Base-by-base conservation (phyloP, 2,329 filamentous ascomycete genomes). In the Ophiostoma piceae region DNA sequence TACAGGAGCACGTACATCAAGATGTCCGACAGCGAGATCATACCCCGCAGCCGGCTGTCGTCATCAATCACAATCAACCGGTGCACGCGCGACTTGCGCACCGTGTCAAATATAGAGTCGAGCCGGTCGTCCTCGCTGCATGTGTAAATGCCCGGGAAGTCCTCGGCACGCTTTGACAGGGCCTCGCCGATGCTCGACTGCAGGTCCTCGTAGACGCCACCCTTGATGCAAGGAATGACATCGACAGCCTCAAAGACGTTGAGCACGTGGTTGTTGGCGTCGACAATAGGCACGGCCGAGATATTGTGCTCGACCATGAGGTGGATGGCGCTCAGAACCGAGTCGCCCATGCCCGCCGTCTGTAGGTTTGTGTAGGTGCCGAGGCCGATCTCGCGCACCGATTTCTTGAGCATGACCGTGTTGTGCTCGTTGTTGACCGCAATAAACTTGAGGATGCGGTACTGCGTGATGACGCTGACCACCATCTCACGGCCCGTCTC, bases 161-260 rank as follows among this genome's bases (percentile, higher is more conserved):
- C 94, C 68, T 96, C 91, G 14, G 92, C 88, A 72, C 94, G 87
- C 79, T 91, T 96, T 75, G 92, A 89, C 70, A 98, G 82, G 1
- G 94, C 94, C 73, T 97, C 94, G 62, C 94, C 95, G 4, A 98
- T 92, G 7, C 87, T 92, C 26, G 93, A 87, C 71, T 90, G 89
- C 70, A 99, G 83, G 74, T 97, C 94, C 73, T 98, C 95, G 77
- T 98, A 98, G 47, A 88, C 88, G 26, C 94, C 93, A 29, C 92
- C 93, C 80, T 96, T 96, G 80, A 99, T 96, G 75, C 97, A 89
- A 0, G 94, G 90, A 74, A 99, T 97, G 72, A 99, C 94, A 79
- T 99, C 95, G 67, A 99, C 94, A 1, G 95, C 92, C 81, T 99
- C 96, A 76, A 99, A 99, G 12, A 98, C 93, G 76, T 99, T 99